phyloP scores from a whole-genome alignment of 2,329 filamentous ascomycete genomes.

The Alternaria arbusti region DNA sequence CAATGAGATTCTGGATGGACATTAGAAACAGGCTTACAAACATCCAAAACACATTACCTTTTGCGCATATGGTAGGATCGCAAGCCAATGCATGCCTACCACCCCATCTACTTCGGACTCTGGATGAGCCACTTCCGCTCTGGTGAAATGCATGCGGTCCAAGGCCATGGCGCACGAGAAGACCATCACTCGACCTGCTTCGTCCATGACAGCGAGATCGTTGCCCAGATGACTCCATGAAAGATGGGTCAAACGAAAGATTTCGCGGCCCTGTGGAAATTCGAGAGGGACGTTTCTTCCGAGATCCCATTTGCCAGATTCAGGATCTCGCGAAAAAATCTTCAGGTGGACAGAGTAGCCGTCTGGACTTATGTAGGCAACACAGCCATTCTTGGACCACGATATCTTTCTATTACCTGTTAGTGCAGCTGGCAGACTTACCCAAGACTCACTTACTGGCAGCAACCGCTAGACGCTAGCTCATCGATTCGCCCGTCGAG shows the following conservation, averaged over 20 bases:
- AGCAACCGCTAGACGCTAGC: constrained; percentile 75
- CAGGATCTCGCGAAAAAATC: constrained; percentile 71
- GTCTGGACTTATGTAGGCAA: constrained; percentile 79
- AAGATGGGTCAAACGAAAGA: constrained; percentile 76
- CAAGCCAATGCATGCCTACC: constrained; percentile 86
- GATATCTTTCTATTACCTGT: constrained; percentile 68
- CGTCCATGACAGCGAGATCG: constrained; percentile 84
- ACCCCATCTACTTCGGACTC: constrained; percentile 77
- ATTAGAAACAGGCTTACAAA: constrained; percentile 2
- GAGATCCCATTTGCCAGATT: constrained; percentile 76
- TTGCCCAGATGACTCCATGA: constrained; percentile 79
- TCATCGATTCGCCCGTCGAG: constrained; percentile 78
- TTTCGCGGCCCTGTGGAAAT: constrained; percentile 66
- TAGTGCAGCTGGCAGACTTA: not conserved
- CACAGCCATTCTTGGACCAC: constrained; percentile 87
- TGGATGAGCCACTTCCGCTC: constrained; percentile 70
- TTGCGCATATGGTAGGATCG: constrained; percentile 50
- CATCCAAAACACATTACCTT: constrained; percentile 32
- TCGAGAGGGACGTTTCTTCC: constrained; percentile 74
- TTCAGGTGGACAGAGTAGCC: constrained; percentile 74
- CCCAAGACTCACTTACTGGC: constrained; percentile 69
- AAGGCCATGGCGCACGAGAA: constrained; percentile 74
- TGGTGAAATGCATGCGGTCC: constrained; percentile 71
- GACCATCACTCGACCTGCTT: constrained; percentile 77
- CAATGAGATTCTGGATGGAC: constrained; percentile 40